Conservation (phyloP, 306 rosid species). For the Macrotyloma uniflorum region DNA sequence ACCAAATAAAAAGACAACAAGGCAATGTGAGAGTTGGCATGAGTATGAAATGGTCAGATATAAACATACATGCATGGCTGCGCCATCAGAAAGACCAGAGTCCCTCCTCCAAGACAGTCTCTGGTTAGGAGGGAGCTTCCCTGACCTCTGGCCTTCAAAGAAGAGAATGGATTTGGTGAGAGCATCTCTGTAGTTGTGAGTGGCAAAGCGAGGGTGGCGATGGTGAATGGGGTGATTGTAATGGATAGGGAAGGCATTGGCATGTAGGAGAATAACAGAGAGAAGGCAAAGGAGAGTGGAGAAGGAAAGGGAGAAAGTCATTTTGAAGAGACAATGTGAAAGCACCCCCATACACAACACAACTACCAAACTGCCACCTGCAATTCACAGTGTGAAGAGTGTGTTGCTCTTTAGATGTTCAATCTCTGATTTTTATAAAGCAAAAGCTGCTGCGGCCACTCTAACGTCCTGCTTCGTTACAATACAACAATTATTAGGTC, state of each 20-base stretch:
- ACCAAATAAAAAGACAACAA: neutral
- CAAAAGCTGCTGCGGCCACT: slow-evolving; percentile 43
- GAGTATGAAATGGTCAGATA: neutral
- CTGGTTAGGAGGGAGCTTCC: slow-evolving; percentile 83
- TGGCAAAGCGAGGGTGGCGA: slow-evolving; percentile 59
- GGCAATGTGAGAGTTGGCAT: neutral
- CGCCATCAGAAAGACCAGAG: slow-evolving; percentile 88
- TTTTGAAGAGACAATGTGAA: slow-evolving; percentile 30
- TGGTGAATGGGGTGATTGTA: slow-evolving; percentile 14
- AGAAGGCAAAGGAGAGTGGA: slow-evolving; percentile 25
- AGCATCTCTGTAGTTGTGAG: slow-evolving; percentile 88
- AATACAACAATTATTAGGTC: slow-evolving; percentile 41
- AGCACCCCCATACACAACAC: neutral
- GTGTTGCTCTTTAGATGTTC: neutral
- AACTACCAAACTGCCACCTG: slow-evolving; percentile 31
- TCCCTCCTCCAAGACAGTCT: slow-evolving; percentile 82
- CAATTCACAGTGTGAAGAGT: neutral
- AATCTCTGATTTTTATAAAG: slow-evolving; percentile 57
- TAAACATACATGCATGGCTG: slow-evolving; percentile 65
- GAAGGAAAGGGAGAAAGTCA: slow-evolving; percentile 45
- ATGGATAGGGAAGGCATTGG: slow-evolving; percentile 51
- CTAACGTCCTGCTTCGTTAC: slow-evolving; percentile 41
- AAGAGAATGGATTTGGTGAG: slow-evolving; percentile 83
- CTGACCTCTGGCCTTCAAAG: slow-evolving; percentile 94
- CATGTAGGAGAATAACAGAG: slow-evolving; percentile 39